phyloP scores from a whole-genome alignment of 805 yeast species.

The Candida berthetii region DNA sequence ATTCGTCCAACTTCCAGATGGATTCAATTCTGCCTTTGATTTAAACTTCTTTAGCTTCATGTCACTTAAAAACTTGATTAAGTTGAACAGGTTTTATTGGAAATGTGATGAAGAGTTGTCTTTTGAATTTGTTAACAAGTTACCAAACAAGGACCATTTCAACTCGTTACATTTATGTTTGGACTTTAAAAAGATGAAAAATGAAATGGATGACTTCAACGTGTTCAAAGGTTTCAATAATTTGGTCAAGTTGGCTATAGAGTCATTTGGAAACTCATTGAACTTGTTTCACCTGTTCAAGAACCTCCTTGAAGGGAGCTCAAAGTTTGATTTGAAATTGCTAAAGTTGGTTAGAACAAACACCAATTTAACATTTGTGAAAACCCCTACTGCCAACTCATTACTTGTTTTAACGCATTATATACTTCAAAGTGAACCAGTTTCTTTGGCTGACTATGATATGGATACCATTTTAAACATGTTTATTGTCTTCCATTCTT shows the following conservation, averaged over 20 bases:
- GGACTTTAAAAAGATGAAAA: constrained; percentile 18
- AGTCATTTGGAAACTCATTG: constrained; percentile 26
- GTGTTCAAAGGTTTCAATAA: constrained; percentile 19
- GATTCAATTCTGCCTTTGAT: constrained; percentile 29
- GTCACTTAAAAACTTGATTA: constrained; percentile 22
- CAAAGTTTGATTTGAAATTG: constrained; percentile 5
- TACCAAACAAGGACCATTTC: constrained; percentile 25
- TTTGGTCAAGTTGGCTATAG: constrained; percentile 25
- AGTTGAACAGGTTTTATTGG: constrained; percentile 21
- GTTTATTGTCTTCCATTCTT: constrained; percentile 4
- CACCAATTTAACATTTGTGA: constrained; percentile 8
- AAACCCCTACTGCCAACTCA: constrained; percentile 8
- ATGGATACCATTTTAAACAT: constrained; percentile 7
- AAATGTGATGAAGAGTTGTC: constrained; percentile 28
- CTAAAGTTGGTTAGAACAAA: constrained; percentile 11
- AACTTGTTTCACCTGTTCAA: constrained; percentile 17
- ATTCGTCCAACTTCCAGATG: constrained; percentile 34
- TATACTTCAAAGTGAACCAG: constrained; percentile 9
- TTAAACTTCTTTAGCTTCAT: constrained; percentile 19
- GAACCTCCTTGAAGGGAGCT: constrained; percentile 7
- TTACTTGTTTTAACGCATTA: constrained; percentile 13
- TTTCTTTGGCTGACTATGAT: constrained; percentile 12
- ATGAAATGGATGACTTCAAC: constrained; percentile 4
- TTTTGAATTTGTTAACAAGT: constrained; percentile 21
- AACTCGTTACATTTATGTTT: constrained; percentile 24